phyloP scores from a whole-genome alignment of 2,329 filamentous ascomycete genomes.

The Metarhizium sp. region DNA sequence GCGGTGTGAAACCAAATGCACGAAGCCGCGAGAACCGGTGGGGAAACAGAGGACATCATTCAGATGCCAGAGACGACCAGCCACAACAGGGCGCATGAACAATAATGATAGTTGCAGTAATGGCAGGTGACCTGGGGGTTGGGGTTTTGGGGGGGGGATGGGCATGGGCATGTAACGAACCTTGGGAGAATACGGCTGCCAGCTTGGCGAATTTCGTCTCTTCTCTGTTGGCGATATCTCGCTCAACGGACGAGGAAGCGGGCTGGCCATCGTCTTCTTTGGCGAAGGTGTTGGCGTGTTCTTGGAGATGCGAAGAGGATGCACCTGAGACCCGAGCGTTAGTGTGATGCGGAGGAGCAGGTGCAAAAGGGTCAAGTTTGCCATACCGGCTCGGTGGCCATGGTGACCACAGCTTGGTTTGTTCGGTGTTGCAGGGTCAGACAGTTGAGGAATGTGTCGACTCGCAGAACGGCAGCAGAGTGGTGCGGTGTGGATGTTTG shows the following conservation, averaged over 20 bases:
- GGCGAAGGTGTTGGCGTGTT: constrained; percentile 49
- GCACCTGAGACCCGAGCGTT: constrained; percentile 41
- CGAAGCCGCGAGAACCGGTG: not conserved
- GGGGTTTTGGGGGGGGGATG: not conserved
- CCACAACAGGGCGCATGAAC: not conserved
- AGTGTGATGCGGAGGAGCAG: constrained; percentile 1
- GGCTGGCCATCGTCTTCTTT: constrained; percentile 54
- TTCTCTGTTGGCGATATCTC: constrained; percentile 82
- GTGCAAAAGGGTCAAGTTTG: constrained; percentile 9
- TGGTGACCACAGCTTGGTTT: constrained; percentile 17
- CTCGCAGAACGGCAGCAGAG: constrained; percentile 5
- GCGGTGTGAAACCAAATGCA: constrained; percentile 7
- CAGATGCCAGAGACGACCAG: not conserved
- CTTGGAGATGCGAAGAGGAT: constrained; percentile 74
- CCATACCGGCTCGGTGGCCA: constrained; percentile 31
- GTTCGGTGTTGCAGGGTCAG: constrained; percentile 12
- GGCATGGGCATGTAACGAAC: constrained; percentile 16
- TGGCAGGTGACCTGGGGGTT: not conserved
- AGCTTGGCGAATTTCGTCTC: constrained; percentile 87
- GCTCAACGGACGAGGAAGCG: constrained; percentile 65
- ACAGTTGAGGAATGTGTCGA: constrained; percentile 19
- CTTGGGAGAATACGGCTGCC: constrained; percentile 52
- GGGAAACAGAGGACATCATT: not conserved
- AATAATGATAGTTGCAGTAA: not conserved
- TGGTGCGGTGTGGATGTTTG: constrained; percentile 8